Base-by-base conservation (phyloP, 1,284 basidiomycete genomes). In the Austroboletus novae-zelandiae region DNA sequence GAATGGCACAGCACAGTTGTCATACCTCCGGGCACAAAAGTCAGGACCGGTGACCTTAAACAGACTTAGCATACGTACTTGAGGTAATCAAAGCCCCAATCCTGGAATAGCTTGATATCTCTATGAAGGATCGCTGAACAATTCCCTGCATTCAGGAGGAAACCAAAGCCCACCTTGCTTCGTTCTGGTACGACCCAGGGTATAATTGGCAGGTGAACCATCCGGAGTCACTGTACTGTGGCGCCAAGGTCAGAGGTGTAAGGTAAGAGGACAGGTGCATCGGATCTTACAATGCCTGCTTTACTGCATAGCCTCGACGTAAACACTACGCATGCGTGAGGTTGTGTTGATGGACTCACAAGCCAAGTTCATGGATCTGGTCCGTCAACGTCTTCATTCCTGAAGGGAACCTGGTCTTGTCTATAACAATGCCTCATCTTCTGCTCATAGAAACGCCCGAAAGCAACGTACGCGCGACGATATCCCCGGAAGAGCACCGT, bases 81-180 rank as follows among this genome's bases (percentile, higher is more conserved):
- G 32, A 83, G 66, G 54, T 78, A 71, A 60, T 83, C 78, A 48
- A 83, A 82, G 2, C 79, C 79, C 81, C 81, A 83, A 27, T 77
- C 72, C 49, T 74, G 71, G 61, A 80, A 81, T 9, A 73, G 61
- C 51, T 74, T 72, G 17, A 69, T 68, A 60, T 81, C 80, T 50
- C 78, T 64, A 25, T 29, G 17, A 43, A 41, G 27, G 14, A 9
- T 27, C 8, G 29, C 52, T 42, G 11, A 43, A 45, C 3, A 10
- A 25, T 1, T 13, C 3, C 1, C 30, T 13, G 5, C 6, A 14
- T 15, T 40, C 8, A 23, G 32, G 25, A 39, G 27, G 2, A 15
- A 7, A 8, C 30, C 1, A 20, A 42, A n/a, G 20, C 36, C n/a
- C 6, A 53, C 62, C 60, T 60, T 37, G 53, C 68, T 56, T 66